Evolutionary conservation across 495 filamentous ascomycete genomes (phyloP), one percentile per base, ranked within the genome.

Genomic region (Lichenothelia convexa): DNA sequence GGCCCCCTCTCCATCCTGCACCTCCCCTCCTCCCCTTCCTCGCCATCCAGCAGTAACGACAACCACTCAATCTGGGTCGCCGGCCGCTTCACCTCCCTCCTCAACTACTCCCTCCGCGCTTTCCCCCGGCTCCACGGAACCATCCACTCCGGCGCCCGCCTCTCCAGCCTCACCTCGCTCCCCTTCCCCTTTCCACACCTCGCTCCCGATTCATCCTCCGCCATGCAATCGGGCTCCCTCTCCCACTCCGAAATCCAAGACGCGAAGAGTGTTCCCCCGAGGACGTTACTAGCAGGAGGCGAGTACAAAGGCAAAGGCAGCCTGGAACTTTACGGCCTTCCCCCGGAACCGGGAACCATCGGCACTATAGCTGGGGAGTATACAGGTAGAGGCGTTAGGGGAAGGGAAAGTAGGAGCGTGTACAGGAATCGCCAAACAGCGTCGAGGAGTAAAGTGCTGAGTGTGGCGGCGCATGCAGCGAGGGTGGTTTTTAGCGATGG

Each of bases 301-400:
- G 84, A 92, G 51, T 95, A 95, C 57, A 91, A 91, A 40, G 83
- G 81, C 15, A 78, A 86, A 48, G 87, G 87, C 4, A 85, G 80
- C 0, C 62, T 95, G 7, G 87, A 95, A 49, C 58, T 92, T n/a
- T 93, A 93, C 54, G 71, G 71, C 33, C 56, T 89, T 7, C 41
- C 57, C 53, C 31, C 38, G 0, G 45, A 45, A 7, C 42, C 51
- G 12, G 24, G 8, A 8, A 27, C 42, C 32, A 32, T 40, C 34
- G 39, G 34, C 19, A 55, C 45, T 12, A 46, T 43, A 7, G 39
- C 32, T 3, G 32, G 38, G 16, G 39, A 44, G n/a, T 16, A 38
- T 18, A 18, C 35, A 27, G 6, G 36, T 45, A 15, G 43, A 27
- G 21, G 30, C 21, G 6, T 12, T 5, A 3, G 20, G 9, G 4